phyloP scores from a whole-genome alignment of 768 basidiomycete genomes.

The Amanita thiersii region DNA sequence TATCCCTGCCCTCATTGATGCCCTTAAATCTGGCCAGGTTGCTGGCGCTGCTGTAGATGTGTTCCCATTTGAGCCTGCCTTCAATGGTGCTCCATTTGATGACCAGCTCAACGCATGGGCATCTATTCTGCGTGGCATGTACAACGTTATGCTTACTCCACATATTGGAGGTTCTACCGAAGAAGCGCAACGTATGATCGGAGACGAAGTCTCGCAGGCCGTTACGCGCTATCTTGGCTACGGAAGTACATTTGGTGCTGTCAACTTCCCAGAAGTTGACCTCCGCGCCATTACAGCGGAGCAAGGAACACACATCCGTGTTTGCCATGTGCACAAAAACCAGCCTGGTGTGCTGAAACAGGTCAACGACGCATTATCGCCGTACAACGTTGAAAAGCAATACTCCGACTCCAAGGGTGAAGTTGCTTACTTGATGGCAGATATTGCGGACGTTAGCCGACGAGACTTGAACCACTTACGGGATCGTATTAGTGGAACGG shows the following conservation, averaged over 20 bases:
- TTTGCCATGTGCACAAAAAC: constrained; percentile 96
- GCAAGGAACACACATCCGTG: constrained; percentile 71
- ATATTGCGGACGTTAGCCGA: constrained; percentile 86
- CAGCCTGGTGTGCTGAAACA: constrained; percentile 89
- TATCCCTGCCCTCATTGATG: constrained; percentile 79
- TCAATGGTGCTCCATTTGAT: constrained; percentile 87
- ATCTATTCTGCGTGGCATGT: constrained; percentile 59
- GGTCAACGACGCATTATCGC: constrained; percentile 90
- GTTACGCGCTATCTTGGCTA: constrained; percentile 86
- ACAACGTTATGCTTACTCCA: constrained; percentile 94
- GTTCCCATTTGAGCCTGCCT: constrained; percentile 86
- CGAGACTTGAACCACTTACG: constrained; percentile 71
- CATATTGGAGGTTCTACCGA: constrained; percentile 99
- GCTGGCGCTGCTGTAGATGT: constrained; percentile 91
- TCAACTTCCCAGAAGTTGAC: constrained; percentile 99
- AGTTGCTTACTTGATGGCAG: constrained; percentile 92
- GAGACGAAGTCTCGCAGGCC: constrained; percentile 85
- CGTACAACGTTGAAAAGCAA: constrained; percentile 99
- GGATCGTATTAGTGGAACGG: constrained; percentile 69
- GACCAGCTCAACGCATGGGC: constrained; percentile 86
- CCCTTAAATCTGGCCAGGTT: constrained; percentile 79
- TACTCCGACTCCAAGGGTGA: constrained; percentile 97
- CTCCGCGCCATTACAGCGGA: constrained; percentile 85
- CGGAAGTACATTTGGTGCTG: constrained; percentile 85
- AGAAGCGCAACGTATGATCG: constrained; percentile 96